Percentiles rank a stretch among this genome's conserved stretches.
Conservation (phyloP, 768 basidiomycete genomes). For the Termitomyces sp. region DNA sequence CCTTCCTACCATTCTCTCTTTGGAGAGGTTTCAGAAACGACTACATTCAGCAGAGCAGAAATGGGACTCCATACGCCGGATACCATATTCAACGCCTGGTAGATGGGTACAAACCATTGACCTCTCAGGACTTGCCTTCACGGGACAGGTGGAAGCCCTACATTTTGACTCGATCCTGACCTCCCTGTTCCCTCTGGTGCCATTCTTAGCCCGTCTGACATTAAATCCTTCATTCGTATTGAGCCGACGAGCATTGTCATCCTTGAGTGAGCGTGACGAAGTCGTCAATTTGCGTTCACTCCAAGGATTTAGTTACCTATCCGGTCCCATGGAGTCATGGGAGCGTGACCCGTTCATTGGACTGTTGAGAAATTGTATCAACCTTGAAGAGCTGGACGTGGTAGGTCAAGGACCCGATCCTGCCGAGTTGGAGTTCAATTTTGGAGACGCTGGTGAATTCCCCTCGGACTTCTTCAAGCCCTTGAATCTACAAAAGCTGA, state of each 20-base stretch:
- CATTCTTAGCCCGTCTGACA: conserved; percentile 50
- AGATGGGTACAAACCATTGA: conserved; percentile 81
- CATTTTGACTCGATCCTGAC: conserved; percentile 60
- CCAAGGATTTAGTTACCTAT: conserved; percentile 49
- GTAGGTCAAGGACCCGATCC: conserved; percentile 56
- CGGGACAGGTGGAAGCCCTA: conserved; percentile 43
- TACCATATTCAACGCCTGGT: conserved; percentile 83
- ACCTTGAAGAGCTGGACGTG: conserved; percentile 60
- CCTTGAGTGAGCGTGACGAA: conserved; percentile 49
- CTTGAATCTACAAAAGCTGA: conserved; percentile 52
- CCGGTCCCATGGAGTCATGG: conserved; percentile 23
- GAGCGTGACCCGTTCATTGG: conserved; percentile 55
- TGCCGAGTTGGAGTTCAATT: conserved; percentile 36
- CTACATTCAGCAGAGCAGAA: conserved; percentile 62
- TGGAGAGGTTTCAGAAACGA: conserved; percentile 54
- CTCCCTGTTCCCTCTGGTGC: conserved; percentile 58
- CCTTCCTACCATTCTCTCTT: conserved; percentile 33
- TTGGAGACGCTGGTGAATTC: conserved; percentile 17
- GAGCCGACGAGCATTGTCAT: conserved; percentile 52
- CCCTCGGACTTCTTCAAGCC: conserved; percentile 32
- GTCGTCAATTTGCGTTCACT: conserved; percentile 42
- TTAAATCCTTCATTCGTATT: conserved; percentile 54
- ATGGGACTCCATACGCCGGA: conserved; percentile 88
- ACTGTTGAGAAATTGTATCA: conserved; percentile 48
- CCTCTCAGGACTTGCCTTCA: conserved; percentile 47